phyloP scores from a whole-genome alignment of 23 red algal genomes.

The Agarophyton chilense region DNA sequence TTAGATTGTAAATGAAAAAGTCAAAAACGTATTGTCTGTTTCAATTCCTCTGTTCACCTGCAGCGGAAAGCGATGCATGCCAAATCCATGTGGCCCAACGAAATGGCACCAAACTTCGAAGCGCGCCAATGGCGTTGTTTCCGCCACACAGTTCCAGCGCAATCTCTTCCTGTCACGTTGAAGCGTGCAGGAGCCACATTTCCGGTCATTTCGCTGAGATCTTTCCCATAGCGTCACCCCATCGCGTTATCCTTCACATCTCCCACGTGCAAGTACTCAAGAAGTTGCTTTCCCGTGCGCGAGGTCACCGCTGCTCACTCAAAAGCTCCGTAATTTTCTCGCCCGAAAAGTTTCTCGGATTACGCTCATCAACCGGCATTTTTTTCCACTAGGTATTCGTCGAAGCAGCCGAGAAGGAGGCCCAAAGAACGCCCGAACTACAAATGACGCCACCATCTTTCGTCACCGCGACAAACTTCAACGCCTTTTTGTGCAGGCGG shows the following conservation, averaged over 20 bases:
- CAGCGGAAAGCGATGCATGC: neutral
- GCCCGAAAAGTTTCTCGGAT: no score
- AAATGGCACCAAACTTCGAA: neutral
- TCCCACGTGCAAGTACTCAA: no score
- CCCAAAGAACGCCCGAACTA: neutral
- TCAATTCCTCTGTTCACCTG: no score
- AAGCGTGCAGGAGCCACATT: neutral
- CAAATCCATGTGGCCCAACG: slow-evolving; percentile 4
- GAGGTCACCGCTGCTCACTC: no score
- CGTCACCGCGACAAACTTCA: neutral
- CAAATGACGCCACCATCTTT: neutral
- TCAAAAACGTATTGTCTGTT: neutral
- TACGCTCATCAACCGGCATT: no score
- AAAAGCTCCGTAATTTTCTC: no score
- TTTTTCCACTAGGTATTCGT: no score
- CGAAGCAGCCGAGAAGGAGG: neutral
- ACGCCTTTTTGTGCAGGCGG: neutral
- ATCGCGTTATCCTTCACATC: no score
- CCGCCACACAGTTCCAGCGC: neutral
- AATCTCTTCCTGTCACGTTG: neutral
- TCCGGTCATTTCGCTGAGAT: neutral
- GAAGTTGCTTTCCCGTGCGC: no score
- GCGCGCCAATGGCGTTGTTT: neutral
- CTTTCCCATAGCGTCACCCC: neutral
- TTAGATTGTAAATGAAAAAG: no score